Evolutionary conservation across 345 rosid species (phyloP).

Genomic region (Cardamine resedifolia): DNA sequence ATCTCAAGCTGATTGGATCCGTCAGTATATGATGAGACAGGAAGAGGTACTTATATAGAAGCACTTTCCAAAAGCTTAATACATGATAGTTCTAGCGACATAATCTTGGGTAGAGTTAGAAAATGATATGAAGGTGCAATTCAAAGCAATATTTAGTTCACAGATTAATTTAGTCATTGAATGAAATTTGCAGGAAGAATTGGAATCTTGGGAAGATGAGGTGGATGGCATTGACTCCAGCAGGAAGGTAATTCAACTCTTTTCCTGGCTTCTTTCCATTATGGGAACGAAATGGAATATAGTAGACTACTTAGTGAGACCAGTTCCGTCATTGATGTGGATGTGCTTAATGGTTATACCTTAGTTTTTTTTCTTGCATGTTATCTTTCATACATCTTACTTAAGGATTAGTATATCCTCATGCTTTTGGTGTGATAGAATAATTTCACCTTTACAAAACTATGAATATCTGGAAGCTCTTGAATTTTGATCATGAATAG

Average conservation of each 20-base stretch:
- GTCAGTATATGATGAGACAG: conserved; percentile 75
- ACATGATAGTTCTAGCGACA: not conserved
- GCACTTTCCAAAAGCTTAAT: not conserved
- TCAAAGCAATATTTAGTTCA: not conserved
- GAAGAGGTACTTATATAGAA: conserved; percentile 60
- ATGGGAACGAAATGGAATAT: not conserved
- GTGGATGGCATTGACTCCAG: conserved; percentile 37
- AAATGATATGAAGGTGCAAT: not conserved
- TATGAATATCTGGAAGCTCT: conserved; percentile 9
- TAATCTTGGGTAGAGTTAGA: not conserved
- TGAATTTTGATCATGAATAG: not conserved
- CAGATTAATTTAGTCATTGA: not conserved
- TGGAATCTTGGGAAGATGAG: conserved; percentile 72
- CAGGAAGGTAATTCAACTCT: conserved; percentile 48
- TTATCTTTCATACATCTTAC: not conserved
- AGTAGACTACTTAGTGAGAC: conserved; percentile 10
- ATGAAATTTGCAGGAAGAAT: conserved; percentile 53
- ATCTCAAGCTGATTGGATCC: conserved; percentile 92
- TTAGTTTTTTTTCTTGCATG: not conserved
- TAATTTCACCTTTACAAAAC: not conserved
- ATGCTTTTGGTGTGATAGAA: not conserved
- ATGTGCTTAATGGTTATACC: not conserved
- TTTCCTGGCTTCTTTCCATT: not conserved
- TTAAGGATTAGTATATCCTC: not conserved
- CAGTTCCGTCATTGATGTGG: not conserved